Conservation (phyloP, 2,329 filamentous ascomycete species). For the Monilinia fructigena region DNA sequence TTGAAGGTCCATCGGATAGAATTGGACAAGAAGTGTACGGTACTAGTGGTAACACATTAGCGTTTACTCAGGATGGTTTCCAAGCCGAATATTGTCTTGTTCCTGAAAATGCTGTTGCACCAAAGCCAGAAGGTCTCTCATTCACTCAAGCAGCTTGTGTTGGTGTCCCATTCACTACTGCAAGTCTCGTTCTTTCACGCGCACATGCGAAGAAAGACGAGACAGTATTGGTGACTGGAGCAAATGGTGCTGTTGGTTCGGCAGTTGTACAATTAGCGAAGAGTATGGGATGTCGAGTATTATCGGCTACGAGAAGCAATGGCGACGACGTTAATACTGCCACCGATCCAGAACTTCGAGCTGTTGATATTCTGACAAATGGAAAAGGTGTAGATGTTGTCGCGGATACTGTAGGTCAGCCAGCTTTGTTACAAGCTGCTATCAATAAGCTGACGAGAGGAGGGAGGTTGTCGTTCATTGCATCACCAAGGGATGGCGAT, state of each 20-base stretch:
- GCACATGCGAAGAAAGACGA: slow-evolving; percentile 27
- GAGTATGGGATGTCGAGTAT: slow-evolving; percentile 28
- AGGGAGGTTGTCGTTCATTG: slow-evolving; percentile 33
- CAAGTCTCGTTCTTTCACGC: slow-evolving; percentile 26
- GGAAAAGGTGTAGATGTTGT: slow-evolving; percentile 33
- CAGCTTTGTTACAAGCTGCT: slow-evolving; percentile 29
- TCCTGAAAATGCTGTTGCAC: slow-evolving; percentile 28
- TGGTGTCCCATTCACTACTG: slow-evolving; percentile 36
- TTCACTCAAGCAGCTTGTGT: slow-evolving; percentile 32
- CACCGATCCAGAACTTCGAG: slow-evolving; percentile 28
- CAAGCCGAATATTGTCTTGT: slow-evolving; percentile 34
- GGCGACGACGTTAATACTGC: slow-evolving; percentile 33
- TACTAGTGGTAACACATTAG: slow-evolving; percentile 31
- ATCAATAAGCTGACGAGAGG: slow-evolving; percentile 28
- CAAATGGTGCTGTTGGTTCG: slow-evolving; percentile 33
- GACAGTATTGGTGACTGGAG: slow-evolving; percentile 32
- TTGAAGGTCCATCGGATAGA: slow-evolving; percentile 23
- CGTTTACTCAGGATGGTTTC: slow-evolving; percentile 32
- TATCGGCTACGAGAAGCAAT: slow-evolving; percentile 28
- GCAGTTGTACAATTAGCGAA: slow-evolving; percentile 33
- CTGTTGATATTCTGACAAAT: slow-evolving; percentile 28
- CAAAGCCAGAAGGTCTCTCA: slow-evolving; percentile 29
- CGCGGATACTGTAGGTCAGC: slow-evolving; percentile 35
- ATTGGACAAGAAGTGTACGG: slow-evolving; percentile 33
- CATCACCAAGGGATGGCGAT: slow-evolving; percentile 30